These are phyloP conservation scores for Dalbergia cultrata DNA, from an alignment of 306 rosid genomes.

Conservation along the genomic window DNA sequence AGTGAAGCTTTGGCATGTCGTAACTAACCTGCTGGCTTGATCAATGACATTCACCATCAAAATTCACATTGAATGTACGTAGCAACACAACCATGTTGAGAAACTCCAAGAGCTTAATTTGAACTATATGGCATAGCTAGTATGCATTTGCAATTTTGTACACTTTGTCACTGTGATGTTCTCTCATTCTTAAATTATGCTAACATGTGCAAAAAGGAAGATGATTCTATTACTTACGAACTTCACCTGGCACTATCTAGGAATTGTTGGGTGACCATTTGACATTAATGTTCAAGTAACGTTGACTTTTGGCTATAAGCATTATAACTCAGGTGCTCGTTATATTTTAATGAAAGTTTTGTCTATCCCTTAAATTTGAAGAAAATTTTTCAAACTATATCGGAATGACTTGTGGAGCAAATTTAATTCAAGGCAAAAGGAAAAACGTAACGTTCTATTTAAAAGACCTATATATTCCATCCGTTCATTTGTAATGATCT, in stretches of 20 bases:
- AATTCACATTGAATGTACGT: no score
- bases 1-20: no score
- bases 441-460: not conserved
- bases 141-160: not conserved
- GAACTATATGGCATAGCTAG: not conserved
- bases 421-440: no score
- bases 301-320: conserved; percentile 1
- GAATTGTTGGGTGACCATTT: not conserved
- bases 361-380: not conserved
- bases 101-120: not conserved
- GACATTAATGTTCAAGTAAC: not conserved
- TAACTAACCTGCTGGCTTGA: no score
- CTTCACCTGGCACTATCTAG: not conserved
- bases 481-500: no score
- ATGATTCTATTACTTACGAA: not conserved
- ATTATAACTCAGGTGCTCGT: not conserved
- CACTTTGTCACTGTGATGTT: not conserved
- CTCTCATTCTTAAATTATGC: not conserved
- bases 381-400: not conserved
- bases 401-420: no score
- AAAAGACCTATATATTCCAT: not conserved
- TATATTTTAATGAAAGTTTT: not conserved
- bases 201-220: not conserved
- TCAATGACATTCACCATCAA: no score
- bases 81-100: no score